A percentile compares a stretch with the other conserved stretches of the same genome.
Evolutionary conservation across 371 early-diverging fungal genomes (phyloP).

Genomic region (Neoconidiobolus thromboides): DNA sequence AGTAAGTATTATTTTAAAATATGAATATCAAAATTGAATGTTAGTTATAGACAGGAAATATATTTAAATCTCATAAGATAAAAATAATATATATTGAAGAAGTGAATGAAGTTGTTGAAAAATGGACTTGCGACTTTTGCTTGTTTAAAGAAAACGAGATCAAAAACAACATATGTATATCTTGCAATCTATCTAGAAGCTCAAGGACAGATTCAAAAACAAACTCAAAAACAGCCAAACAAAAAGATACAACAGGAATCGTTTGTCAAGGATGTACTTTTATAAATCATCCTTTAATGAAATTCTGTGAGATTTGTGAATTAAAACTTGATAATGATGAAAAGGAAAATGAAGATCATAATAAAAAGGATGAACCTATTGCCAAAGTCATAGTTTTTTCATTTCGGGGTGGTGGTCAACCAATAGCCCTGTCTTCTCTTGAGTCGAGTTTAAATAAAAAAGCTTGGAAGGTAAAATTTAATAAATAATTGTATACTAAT

Average conservation of each 20-base stretch:
- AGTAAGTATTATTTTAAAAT: not conserved
- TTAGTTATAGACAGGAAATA: not conserved
- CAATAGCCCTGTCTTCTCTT: not conserved
- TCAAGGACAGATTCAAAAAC: too few relatives aligned
- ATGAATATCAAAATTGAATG: not conserved
- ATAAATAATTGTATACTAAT: not conserved
- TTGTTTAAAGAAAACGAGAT: too few relatives aligned
- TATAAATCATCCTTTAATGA: not conserved
- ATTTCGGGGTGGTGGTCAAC: not conserved
- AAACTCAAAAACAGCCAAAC: too few relatives aligned
- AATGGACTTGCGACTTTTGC: not conserved
- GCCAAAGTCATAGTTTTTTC: not conserved
- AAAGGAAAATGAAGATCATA: not conserved
- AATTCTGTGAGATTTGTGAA: not conserved
- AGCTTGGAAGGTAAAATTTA: not conserved
- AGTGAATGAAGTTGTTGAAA: not conserved
- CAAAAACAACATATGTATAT: too few relatives aligned
- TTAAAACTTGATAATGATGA: not conserved
- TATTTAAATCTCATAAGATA: not conserved
- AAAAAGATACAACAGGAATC: not conserved
- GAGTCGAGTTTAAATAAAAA: not conserved
- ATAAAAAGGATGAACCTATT: not conserved
- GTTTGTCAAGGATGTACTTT: slow-evolving; percentile 1
- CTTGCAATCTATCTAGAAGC: too few relatives aligned
- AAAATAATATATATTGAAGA: not conserved